Evolutionary conservation across 768 basidiomycete genomes (phyloP), one percentile per base, ranked within the genome.

Genomic region (Exsudoporus frostii): DNA sequence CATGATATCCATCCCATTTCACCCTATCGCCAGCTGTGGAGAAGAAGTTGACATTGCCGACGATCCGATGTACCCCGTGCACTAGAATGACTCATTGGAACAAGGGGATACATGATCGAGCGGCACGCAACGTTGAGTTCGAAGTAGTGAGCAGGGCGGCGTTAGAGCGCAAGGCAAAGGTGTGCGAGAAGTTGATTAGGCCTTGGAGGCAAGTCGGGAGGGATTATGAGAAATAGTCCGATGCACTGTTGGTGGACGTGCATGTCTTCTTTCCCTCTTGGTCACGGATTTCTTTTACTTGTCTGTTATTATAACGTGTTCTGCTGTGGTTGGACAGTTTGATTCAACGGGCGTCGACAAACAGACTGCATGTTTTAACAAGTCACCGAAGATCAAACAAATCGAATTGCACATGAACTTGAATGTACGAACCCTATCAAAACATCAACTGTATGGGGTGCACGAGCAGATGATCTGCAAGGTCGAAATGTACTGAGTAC

Each of bases 161-260:
- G 2, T 71, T 93, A 30, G 87, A 92, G 67, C 77, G 85, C 53
- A 93, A 94, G 66, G 83, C 88, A 4, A 81, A 82, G 68, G 80
- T 90, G 44, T 93, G 93, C 60, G 86, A 92, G 13, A 85, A 91
- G 65, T 66, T 92, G 34, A 72, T 77, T 63, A 85, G 82, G 60
- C n/a, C n/a, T n/a, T n/a, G n/a, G n/a, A n/a, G 91, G 92, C 13
- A 87, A 90, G 68, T 82, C 82, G 13, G 90, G 85, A 0, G 90
- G 91, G 4, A 63, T 94, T 62, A 86, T 40, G 90, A 92, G 53
- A 79, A 78, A 48, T 88, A 94, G 62, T 88, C 82, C 54, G 84
- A 85, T 48, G 72, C 76, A 1, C 69, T 92, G 17, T 70, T 92
- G 54, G 89, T 93, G 1, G 90, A 93, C 64, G 91, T 92, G 64